Conservation (phyloP, 1,284 basidiomycete species). For the Leccinum pachyderme region DNA sequence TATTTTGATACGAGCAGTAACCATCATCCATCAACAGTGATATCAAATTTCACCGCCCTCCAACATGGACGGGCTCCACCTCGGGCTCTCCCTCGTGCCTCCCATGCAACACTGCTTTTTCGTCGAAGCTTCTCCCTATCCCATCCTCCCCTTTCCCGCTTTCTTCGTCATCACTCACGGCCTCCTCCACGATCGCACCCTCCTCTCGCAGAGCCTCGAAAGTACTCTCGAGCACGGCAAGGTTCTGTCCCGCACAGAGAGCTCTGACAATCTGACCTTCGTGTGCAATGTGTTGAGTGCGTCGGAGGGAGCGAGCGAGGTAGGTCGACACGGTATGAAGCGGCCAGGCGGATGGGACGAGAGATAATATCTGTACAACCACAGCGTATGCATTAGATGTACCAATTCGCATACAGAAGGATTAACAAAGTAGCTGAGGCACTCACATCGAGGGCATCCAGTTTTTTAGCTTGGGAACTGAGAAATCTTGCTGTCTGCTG, state of each 20-base stretch:
- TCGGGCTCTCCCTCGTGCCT: slow-evolving; percentile 6
- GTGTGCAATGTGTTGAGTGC: slow-evolving; percentile 67
- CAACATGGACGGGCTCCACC: slow-evolving; percentile 19
- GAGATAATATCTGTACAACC: slow-evolving; percentile 59
- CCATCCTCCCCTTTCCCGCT: slow-evolving; percentile 24
- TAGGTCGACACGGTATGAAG: slow-evolving; percentile 72
- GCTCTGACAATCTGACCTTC: slow-evolving; percentile 74
- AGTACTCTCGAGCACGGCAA: slow-evolving; percentile 39
- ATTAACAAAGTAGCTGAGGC: slow-evolving; percentile 1
- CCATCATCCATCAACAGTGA: neutral
- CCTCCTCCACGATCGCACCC: slow-evolving; percentile 68
- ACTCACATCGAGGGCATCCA: slow-evolving; percentile 76
- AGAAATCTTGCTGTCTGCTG: slow-evolving; percentile 66
- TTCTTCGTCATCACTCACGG: slow-evolving; percentile 44
- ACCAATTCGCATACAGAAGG: neutral
- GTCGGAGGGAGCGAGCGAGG: slow-evolving; percentile 73
- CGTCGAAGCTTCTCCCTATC: slow-evolving; percentile 27
- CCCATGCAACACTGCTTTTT: slow-evolving; percentile 26
- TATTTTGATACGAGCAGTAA: neutral
- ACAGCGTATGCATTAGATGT: slow-evolving; percentile 3
- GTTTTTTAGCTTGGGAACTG: slow-evolving; percentile 75
- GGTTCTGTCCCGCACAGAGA: slow-evolving; percentile 68
- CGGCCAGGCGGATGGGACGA: slow-evolving; percentile 76
- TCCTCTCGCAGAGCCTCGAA: slow-evolving; percentile 50
- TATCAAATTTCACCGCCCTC: slow-evolving; percentile 6